Conservation (phyloP, 768 basidiomycete genomes). For the Leccinum longicurvipes region DNA sequence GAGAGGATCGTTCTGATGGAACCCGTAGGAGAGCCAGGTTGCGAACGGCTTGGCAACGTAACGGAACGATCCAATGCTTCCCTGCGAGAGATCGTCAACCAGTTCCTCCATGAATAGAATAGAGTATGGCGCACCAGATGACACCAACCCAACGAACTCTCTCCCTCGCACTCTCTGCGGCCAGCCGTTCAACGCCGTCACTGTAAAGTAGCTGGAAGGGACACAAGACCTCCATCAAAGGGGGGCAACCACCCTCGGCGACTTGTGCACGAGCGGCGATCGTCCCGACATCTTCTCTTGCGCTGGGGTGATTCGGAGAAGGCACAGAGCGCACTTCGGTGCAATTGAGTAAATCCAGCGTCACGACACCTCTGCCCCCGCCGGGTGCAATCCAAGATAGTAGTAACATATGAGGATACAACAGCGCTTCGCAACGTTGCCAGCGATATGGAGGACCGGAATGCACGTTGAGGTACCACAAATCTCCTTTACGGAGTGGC, state of each 20-base stretch:
- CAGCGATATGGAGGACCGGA: slow-evolving; percentile 72
- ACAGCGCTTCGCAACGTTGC: slow-evolving; percentile 78
- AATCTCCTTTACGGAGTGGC: slow-evolving; percentile 80
- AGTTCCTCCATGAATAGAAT: neutral
- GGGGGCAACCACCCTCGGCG: slow-evolving; percentile 37
- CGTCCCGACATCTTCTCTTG: slow-evolving; percentile 83
- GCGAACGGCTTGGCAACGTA: slow-evolving; percentile 45
- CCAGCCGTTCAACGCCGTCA: slow-evolving; percentile 86
- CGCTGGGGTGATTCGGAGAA: slow-evolving; percentile 75
- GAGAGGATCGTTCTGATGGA: slow-evolving; percentile 72
- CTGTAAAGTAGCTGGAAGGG: slow-evolving; percentile 90
- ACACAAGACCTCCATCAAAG: slow-evolving; percentile 70
- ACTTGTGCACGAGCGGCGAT: slow-evolving; percentile 69
- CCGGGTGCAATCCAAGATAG: slow-evolving; percentile 85
- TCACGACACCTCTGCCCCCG: slow-evolving; percentile 81
- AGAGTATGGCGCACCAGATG: slow-evolving; percentile 59
- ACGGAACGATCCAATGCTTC: slow-evolving; percentile 71
- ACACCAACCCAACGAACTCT: slow-evolving; percentile 90
- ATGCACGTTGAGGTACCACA: slow-evolving; percentile 95
- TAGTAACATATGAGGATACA: slow-evolving; percentile 80
- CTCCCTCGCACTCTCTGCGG: slow-evolving; percentile 83
- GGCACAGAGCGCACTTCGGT: slow-evolving; percentile 81
- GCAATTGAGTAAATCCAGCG: slow-evolving; percentile 83
- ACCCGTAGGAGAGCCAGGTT: slow-evolving; percentile 43
- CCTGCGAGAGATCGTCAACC: slow-evolving; percentile 41